Evolutionary conservation across 176 grass and related monocot species (phyloP).

Genomic region (Thinopyrum elongatum): DNA sequence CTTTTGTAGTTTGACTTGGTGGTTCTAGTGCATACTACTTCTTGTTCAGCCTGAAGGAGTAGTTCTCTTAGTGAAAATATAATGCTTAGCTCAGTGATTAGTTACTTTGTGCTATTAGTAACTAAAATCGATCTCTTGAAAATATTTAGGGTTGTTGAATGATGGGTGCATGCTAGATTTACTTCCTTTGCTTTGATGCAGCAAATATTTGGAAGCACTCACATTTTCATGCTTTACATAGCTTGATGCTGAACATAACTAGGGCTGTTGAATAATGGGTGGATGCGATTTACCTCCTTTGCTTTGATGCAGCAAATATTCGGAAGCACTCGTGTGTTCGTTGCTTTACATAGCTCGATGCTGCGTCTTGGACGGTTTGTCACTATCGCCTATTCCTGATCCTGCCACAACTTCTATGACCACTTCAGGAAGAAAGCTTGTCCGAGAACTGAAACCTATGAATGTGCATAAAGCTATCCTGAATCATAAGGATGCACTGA

Average conservation of each 20-base stretch:
- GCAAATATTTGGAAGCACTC: constrained; percentile 78
- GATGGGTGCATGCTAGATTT: background rate
- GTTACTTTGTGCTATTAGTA: constrained; percentile 4
- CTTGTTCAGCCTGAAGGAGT: background rate
- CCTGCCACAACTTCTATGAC: background rate
- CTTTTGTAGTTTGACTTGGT: background rate
- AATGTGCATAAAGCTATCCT: constrained; percentile 18
- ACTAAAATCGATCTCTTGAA: constrained; percentile 4
- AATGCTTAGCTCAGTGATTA: background rate
- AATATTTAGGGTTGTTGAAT: background rate
- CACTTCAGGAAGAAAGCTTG: constrained; percentile 2
- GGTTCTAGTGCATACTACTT: constrained; percentile 21
- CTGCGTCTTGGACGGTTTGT: constrained; percentile 69
- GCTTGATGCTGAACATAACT: constrained; percentile 48
- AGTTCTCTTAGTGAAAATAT: constrained; percentile 4
- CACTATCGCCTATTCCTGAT: background rate
- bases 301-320: constrained; percentile 70
- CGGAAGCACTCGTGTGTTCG: constrained; percentile 84
- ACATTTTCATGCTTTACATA: constrained; percentile 76
- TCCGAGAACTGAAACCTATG: constrained; percentile 16
- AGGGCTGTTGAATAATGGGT: constrained; percentile 11
- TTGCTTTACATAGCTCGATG: constrained; percentile 93
- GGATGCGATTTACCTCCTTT: constrained; percentile 24
- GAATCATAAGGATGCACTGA: background rate
- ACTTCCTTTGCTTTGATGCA: constrained; percentile 42